Conservation (phyloP, 257 asterid species). For the Ehretia macrophylla region DNA sequence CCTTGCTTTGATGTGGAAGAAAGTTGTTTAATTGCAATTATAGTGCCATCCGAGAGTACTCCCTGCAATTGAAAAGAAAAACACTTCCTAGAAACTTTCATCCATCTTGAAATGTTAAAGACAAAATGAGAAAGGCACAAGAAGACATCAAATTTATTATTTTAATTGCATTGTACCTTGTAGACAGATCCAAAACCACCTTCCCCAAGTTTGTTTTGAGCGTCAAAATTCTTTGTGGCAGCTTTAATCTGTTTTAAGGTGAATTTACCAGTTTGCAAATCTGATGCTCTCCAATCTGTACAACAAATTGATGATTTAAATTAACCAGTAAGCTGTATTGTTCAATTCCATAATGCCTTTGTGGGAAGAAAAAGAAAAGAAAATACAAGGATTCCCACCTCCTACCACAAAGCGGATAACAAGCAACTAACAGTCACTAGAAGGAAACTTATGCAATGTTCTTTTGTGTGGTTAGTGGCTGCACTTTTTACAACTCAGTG, state of each 20-base stretch:
- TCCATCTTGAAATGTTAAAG: background rate
- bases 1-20: conserved; percentile 65
- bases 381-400: too few relatives aligned
- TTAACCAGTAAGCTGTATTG: background rate
- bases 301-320: conserved; percentile 1
- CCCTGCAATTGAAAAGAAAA: conserved; percentile 37
- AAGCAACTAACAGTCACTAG: background rate
- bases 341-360: too few relatives aligned
- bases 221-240: conserved; percentile 47
- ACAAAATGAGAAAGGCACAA: conserved; percentile 1
- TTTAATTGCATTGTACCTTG: conserved; percentile 32
- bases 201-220: conserved; percentile 59
- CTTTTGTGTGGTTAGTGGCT: too few relatives aligned
- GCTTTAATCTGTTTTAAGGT: conserved; percentile 60
- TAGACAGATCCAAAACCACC: conserved; percentile 72
- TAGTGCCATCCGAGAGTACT: conserved; percentile 41
- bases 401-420: too few relatives aligned
- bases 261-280: conserved; percentile 43
- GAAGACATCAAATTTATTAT: background rate
- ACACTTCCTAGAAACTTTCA: background rate
- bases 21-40: conserved; percentile 64
- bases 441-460: too few relatives aligned
- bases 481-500: too few relatives aligned
- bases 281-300: conserved; percentile 52
- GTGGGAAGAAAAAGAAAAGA: background rate